Percentiles rank a stretch among this genome's conserved stretches.
Conservation (phyloP, 257 asterid species). For the Buddleja alternifolia region DNA sequence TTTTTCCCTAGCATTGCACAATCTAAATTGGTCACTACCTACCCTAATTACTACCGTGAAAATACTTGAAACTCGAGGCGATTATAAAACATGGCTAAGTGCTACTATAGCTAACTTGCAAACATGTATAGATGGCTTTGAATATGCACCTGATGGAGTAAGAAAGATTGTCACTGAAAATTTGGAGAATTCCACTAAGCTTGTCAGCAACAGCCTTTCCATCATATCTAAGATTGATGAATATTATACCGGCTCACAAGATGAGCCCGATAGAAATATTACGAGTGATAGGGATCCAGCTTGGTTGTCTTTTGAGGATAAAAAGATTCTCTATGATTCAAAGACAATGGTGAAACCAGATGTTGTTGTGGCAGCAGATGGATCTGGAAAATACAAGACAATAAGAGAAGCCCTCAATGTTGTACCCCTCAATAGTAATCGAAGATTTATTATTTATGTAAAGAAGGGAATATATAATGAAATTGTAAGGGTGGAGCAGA, state of each 20-base stretch:
- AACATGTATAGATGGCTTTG: conserved; percentile 33
- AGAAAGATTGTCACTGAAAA: not conserved
- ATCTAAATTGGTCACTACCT: conserved; percentile 5
- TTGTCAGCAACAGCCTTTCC: conserved; percentile 22
- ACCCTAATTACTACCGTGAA: not conserved
- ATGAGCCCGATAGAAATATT: not conserved
- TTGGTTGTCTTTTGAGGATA: conserved; percentile 25
- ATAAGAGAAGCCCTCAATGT: conserved; percentile 27
- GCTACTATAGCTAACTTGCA: conserved; percentile 9
- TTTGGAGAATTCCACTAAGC: conserved; percentile 17
- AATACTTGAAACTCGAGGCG: not conserved
- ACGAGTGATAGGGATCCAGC: conserved; percentile 12
- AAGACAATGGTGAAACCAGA: not conserved
- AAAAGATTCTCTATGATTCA: not conserved
- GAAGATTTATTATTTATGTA: conserved; percentile 31
- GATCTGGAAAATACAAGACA: conserved; percentile 28
- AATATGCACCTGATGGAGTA: not conserved
- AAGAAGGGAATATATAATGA: conserved; percentile 35
- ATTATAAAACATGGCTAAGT: conserved; percentile 31
- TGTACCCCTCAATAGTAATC: not conserved
- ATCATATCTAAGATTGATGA: not conserved
- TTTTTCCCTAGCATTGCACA: conserved; percentile 19
- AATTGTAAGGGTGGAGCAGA: conserved; percentile 21
- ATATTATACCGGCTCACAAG: not conserved
- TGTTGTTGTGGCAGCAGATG: conserved; percentile 38